Percentiles rank a stretch among this genome's conserved stretches.
These are phyloP conservation scores for Gossypium gossypioides DNA, from an alignment of 441 rosid species.

Conservation along the genomic window DNA sequence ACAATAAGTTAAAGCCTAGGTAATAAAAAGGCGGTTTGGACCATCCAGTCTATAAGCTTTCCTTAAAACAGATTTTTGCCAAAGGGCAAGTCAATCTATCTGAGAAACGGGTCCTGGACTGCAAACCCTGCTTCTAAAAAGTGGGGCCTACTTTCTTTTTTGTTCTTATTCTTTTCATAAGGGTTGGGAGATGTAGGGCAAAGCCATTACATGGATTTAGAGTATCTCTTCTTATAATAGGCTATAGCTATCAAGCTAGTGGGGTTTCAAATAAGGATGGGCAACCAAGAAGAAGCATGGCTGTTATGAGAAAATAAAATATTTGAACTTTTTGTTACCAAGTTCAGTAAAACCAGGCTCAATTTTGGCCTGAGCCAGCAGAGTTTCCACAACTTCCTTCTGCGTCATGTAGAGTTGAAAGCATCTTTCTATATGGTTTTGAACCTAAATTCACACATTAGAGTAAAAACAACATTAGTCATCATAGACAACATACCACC, in stretches of 20 bases:
- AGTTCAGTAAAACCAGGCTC: constrained; percentile 97
- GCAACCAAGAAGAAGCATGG: not conserved
- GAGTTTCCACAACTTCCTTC: constrained; percentile 81
- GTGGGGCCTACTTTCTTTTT: not conserved
- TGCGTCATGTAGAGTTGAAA: constrained; percentile 92
- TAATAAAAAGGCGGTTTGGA: not conserved
- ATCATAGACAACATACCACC: not conserved
- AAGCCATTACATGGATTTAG: not conserved
- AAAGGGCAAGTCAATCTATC: not conserved
- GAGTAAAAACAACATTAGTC: not conserved
- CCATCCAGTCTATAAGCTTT: not conserved
- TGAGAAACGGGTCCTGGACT: not conserved
- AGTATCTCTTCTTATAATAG: not conserved
- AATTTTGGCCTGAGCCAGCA: constrained; percentile 76
- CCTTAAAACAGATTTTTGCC: not conserved
- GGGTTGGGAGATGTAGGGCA: not conserved
- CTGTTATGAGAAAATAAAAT: not conserved
- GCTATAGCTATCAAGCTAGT: constrained; percentile 5
- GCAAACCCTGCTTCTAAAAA: not conserved
- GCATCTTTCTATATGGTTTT: constrained; percentile 86
- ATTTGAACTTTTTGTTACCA: constrained; percentile 37
- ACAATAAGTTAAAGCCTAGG: not conserved
- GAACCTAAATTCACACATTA: constrained; percentile 53
- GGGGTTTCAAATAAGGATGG: not conserved
- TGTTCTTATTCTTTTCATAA: not conserved